Base-by-base conservation (phyloP, 371 early-diverging fungal species). In the Rhizopus microsporus region DNA sequence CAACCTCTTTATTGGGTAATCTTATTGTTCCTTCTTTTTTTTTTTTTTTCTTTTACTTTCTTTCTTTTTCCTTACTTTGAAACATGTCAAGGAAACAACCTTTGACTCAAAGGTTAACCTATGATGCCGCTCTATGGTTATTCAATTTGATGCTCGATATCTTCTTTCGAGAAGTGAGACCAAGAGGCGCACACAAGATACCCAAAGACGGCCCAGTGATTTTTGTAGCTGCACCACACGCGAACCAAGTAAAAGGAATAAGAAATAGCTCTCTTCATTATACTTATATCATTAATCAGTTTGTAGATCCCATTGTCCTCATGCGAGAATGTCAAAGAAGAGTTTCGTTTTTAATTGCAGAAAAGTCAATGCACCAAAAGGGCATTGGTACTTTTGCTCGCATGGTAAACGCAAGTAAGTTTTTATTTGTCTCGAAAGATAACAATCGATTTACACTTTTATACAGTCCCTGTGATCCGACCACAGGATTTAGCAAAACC, bases 141-240 rank as follows among this genome's bases (percentile, higher is more conserved):
- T 84, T 86, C 58, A 71, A 70, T 49, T 53, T 77, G 10, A 72
- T 86, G 15, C 69, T 94, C 17, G 77, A 84, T 47, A 79, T 92
- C 69, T 94, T 94, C 69, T 93, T 94, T 68, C 77, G 94, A 44
- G 95, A 95, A 70, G 86, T 97, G 31, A 81, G 82, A 50, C 80
- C 85, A 8, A 83, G 97, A 49, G 94, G 94, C 46, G 72, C 88
- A 32, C 93, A 95, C 69, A 80, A 84, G 57, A 87, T 97, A 56
- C 97, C 97, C 0, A 65, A 68, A 51, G 78, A 83, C 17, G 95
- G 95, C 0, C 94, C 95, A 6, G 88, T 95, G 33, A 88, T 96
- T 43, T 96, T 96, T 75, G 93, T 93, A 7, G 92, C 85, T 7
- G 97, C 94, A 3, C 97, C 97, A 34, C 97, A 96, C 78, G 91